Percentiles rank a stretch among this genome's conserved stretches.
phyloP scores from a whole-genome alignment of 2,329 filamentous ascomycete species.

The Xylariaceae sp. region DNA sequence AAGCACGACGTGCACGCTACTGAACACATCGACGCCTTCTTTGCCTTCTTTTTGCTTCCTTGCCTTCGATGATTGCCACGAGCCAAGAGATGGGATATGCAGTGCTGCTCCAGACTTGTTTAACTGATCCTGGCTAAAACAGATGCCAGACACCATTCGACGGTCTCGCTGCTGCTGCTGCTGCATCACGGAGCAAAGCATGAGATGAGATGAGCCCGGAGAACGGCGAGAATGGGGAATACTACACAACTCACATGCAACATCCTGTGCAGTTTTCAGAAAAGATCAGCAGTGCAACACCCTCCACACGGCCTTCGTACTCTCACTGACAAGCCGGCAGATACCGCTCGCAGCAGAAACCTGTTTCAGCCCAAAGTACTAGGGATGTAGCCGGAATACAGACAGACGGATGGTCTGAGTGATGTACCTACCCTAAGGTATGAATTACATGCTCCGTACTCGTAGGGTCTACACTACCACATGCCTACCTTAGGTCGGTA shows the following conservation, averaged over 20 bases:
- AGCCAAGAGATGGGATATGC: neutral
- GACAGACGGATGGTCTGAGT: too few relatives aligned
- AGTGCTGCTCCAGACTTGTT: neutral
- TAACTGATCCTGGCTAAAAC: neutral
- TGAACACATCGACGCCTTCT: neutral
- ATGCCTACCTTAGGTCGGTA: too few relatives aligned
- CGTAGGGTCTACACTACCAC: too few relatives aligned
- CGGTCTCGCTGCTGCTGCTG: neutral
- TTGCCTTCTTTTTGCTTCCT: too few relatives aligned
- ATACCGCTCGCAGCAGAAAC: constrained; percentile 7
- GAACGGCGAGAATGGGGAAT: constrained; percentile 11
- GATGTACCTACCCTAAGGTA: neutral
- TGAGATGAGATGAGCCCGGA: constrained; percentile 2
- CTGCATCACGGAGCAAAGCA: constrained; percentile 11
- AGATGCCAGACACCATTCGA: neutral
- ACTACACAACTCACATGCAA: constrained; percentile 14
- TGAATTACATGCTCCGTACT: neutral
- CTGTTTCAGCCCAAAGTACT: constrained; percentile 17
- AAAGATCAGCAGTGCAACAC: constrained; percentile 18
- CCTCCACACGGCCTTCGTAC: neutral
- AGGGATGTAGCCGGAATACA: neutral
- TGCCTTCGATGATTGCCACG: neutral
- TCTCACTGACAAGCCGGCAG: neutral
- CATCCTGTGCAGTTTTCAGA: constrained; percentile 4
- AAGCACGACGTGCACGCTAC: neutral